A percentile compares a stretch with the other conserved stretches of the same genome.
phyloP scores from a whole-genome alignment of 305 asterid species.

The Fraxinus ornus region DNA sequence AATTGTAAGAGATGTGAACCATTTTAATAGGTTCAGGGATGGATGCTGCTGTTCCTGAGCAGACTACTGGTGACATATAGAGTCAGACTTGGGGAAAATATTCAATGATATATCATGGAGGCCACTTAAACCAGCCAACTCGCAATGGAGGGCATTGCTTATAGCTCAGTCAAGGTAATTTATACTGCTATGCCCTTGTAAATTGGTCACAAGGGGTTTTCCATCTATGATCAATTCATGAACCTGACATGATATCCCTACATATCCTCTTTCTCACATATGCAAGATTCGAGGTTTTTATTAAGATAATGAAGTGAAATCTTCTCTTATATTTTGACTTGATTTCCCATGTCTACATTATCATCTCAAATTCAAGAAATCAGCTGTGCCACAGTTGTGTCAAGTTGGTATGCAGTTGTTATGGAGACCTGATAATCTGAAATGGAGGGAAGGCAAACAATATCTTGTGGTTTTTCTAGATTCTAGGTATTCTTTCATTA shows the following conservation, averaged over 20 bases:
- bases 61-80: conserved; percentile 61
- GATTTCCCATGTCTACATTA: no score
- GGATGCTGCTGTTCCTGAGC: conserved; percentile 66
- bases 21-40: conserved; percentile 58
- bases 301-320: background rate
- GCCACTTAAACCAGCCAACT: background rate
- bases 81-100: background rate
- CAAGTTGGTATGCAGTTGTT: no score
- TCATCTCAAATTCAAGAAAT: no score
- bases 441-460: no score
- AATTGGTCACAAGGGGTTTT: background rate
- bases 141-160: background rate
- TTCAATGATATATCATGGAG: background rate
- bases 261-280: background rate
- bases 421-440: no score
- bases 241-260: background rate
- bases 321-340: background rate
- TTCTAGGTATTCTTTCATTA: background rate
- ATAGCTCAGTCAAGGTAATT: conserved; percentile 2
- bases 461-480: background rate
- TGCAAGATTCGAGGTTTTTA: background rate
- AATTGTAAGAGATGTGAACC: conserved; percentile 66
- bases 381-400: no score
- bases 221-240: background rate
- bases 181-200: conserved; percentile 6